These are phyloP conservation scores for Somion occarium DNA, from an alignment of 1,284 basidiomycete species.

Conservation along the genomic window DNA sequence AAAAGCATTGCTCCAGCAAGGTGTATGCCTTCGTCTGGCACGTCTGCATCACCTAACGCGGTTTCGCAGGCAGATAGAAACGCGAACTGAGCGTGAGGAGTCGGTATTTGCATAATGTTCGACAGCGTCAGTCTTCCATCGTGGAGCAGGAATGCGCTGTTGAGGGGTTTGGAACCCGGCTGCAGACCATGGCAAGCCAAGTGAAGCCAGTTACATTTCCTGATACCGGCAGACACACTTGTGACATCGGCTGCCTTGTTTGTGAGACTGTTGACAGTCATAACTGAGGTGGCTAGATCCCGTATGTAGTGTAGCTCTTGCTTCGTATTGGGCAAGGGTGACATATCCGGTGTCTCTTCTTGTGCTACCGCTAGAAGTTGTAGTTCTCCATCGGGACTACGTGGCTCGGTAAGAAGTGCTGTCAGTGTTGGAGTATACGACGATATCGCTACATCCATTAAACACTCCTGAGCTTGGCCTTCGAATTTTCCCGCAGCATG, in stretches of 20 bases:
- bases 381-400: background rate
- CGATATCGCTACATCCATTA: slow-evolving; percentile 16
- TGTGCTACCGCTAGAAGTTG: slow-evolving; percentile 1
- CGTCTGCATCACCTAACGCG: slow-evolving; percentile 22
- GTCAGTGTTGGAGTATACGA: slow-evolving; percentile 23
- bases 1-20: slow-evolving; percentile 29
- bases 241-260: slow-evolving; percentile 11
- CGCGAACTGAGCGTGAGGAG: slow-evolving; percentile 14
- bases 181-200: slow-evolving; percentile 29
- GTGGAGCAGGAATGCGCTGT: background rate
- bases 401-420: slow-evolving; percentile 9
- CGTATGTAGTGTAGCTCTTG: background rate
- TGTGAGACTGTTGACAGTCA: background rate
- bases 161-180: slow-evolving; percentile 5
- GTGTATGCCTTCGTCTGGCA: slow-evolving; percentile 27
- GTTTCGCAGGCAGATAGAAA: slow-evolving; percentile 34
- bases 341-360: background rate
- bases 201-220: slow-evolving; percentile 19
- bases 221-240: slow-evolving; percentile 12
- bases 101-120: background rate
- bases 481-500: slow-evolving; percentile 12
- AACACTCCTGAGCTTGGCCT: slow-evolving; percentile 1
- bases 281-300: background rate
- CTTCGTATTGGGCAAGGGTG: background rate
- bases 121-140: background rate